A percentile compares a stretch with the other conserved stretches of the same genome.
These are phyloP conservation scores for Cercospora berteroae DNA, from an alignment of 2,329 filamentous ascomycete genomes.

Conservation along the genomic window DNA sequence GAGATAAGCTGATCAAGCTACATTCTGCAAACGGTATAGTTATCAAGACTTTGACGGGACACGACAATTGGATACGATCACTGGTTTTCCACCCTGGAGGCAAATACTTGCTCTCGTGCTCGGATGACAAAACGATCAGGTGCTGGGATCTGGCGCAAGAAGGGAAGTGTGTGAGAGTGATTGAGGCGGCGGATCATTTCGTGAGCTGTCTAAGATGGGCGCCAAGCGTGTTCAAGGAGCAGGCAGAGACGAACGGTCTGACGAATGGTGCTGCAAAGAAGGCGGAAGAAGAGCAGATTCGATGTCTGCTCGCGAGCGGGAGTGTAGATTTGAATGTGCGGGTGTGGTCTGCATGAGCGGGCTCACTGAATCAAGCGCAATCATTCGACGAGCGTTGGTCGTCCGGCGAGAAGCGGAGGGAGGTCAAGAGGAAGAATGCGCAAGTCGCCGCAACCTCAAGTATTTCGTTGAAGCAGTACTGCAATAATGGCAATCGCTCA, in stretches of 20 bases:
- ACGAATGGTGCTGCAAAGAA: slow-evolving; percentile 42
- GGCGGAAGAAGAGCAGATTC: slow-evolving; percentile 57
- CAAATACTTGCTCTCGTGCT: slow-evolving; percentile 80
- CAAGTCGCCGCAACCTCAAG: neutral
- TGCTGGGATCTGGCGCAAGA: slow-evolving; percentile 94
- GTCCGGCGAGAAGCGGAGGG: neutral
- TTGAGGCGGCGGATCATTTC: slow-evolving; percentile 76
- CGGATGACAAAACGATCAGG: slow-evolving; percentile 86
- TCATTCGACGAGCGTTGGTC: neutral
- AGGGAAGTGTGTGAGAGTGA: slow-evolving; percentile 80
- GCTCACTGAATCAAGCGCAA: neutral
- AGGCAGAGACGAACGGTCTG: slow-evolving; percentile 42
- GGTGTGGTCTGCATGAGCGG: slow-evolving; percentile 49
- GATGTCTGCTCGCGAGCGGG: slow-evolving; percentile 83
- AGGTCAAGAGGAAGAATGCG: neutral
- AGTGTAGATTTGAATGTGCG: slow-evolving; percentile 78
- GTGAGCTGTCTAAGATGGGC: slow-evolving; percentile 87
- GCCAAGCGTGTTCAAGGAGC: slow-evolving; percentile 66
- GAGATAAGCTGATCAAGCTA: slow-evolving; percentile 86
- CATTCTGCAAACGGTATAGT: slow-evolving; percentile 85
- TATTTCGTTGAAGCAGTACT: neutral
- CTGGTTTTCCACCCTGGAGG: slow-evolving; percentile 88
- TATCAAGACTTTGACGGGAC: slow-evolving; percentile 79
- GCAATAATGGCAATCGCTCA: neutral
- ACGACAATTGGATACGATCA: slow-evolving; percentile 91